Base-by-base conservation (phyloP, 2,329 filamentous ascomycete genomes). In the Scedosporium dehoogii region DNA sequence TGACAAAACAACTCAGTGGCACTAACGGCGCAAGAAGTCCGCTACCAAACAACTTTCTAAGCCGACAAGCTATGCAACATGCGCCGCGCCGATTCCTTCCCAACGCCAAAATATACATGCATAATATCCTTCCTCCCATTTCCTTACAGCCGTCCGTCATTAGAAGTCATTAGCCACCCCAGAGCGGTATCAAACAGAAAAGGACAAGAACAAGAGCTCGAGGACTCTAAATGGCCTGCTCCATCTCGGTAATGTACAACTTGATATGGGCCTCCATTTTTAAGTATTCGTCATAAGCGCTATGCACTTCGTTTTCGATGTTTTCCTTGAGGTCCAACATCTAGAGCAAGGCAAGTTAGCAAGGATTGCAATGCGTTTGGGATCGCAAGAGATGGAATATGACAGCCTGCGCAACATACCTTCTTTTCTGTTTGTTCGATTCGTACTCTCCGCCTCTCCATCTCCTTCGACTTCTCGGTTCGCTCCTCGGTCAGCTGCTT, bases 401-500 rank as follows among this genome's bases (percentile, higher is more conserved):
- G 59, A 59, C 42, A 6, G 38, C 18, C 14, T 6, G 64, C 29
- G 63, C 67, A 61, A 71, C 79, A 69, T 79, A 92, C 92, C 90
- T 97, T 97, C 79, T 97, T 97, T 82, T 97, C 93, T 7, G 91
- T 96, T 78, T 97, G 92, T 76, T 99, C 94, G 66, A 99, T 97
- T 64, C 92, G 82, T n/a, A 97, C 91, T 68, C 90, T 85, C 69
- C 92, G 82, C 71, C 89, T 86, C 79, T 99, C 94, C 78, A 97
- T 96, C 71, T 97, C 93, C 63, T 91, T 88, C 41, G 88, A 88
- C 76, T 96, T 96, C 62, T 94, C 91, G 1, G 84, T 84, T 65
- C 92, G 83, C 79, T 99, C 93, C 70, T 93, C 89, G 0, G 88
- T 89, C 64, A 97, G 78, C 71, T 86, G 86, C 70, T 85, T 85